Conservation (phyloP, 2,329 filamentous ascomycete species). For the Rhynchosporium agropyri region DNA sequence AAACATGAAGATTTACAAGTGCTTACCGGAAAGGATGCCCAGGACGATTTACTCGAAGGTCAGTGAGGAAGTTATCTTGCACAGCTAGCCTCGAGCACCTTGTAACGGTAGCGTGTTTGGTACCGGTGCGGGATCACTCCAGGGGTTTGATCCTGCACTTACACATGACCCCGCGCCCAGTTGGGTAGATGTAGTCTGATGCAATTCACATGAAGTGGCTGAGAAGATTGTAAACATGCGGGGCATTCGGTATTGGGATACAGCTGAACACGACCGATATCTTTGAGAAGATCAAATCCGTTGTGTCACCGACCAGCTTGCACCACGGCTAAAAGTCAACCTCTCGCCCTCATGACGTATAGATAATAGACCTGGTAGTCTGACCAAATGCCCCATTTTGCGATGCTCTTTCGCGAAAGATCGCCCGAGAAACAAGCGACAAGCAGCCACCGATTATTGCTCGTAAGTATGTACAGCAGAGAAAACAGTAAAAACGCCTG, state of each 20-base stretch:
- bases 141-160: conserved; percentile 4
- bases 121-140: conserved; percentile 8
- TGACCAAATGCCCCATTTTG: conserved; percentile 12
- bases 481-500: conserved; percentile 8
- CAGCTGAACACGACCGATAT: conserved; percentile 16
- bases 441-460: conserved; percentile 18
- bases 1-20: background rate
- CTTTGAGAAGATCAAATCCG: background rate
- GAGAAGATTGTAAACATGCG: background rate
- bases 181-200: conserved; percentile 1
- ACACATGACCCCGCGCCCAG: background rate
- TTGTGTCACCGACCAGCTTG: conserved; percentile 22
- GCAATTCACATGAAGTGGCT: conserved; percentile 1
- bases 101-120: conserved; percentile 3
- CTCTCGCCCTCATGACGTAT: background rate
- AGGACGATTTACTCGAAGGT: background rate
- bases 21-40: background rate
- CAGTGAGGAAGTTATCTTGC: background rate
- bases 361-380: conserved; percentile 15
- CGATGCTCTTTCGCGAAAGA: background rate
- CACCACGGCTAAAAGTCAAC: conserved; percentile 9
- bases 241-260: conserved; percentile 17
- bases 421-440: background rate
- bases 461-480: conserved; percentile 9
- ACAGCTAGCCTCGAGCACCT: background rate